These are phyloP conservation scores for Scheffersomyces amazonensis DNA, from an alignment of 805 yeast species.

Conservation along the genomic window DNA sequence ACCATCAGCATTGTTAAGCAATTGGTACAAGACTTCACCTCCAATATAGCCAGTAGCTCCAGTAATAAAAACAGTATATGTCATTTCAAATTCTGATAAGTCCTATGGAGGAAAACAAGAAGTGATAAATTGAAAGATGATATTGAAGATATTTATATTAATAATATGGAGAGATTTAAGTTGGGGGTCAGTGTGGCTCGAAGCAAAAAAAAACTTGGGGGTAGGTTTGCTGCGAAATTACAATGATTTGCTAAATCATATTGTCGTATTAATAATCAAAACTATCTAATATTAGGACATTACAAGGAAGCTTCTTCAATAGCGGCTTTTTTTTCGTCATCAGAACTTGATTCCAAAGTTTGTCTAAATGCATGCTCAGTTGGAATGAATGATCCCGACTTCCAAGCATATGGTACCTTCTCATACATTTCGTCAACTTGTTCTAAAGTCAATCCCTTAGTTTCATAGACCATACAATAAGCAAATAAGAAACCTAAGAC, in stretches of 20 bases:
- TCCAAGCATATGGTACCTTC: slow-evolving; percentile 30
- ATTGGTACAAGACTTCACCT: slow-evolving; percentile 21
- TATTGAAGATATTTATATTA: too few relatives aligned
- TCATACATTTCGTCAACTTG: slow-evolving; percentile 40
- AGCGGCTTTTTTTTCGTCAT: slow-evolving; percentile 8
- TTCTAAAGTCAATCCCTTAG: slow-evolving; percentile 41
- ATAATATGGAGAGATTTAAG: too few relatives aligned
- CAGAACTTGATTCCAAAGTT: slow-evolving; percentile 11
- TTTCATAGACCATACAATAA: slow-evolving; percentile 34
- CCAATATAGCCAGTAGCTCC: slow-evolving; percentile 39
- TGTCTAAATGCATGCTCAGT: slow-evolving; percentile 34
- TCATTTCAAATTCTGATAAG: too few relatives aligned
- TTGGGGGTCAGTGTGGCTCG: too few relatives aligned
- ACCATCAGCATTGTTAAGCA: slow-evolving; percentile 11
- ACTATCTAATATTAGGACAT: too few relatives aligned
- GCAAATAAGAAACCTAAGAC: slow-evolving; percentile 30
- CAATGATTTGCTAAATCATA: too few relatives aligned
- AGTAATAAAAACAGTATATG: slow-evolving; percentile 17
- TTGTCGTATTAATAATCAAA: too few relatives aligned
- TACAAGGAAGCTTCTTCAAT: slow-evolving; percentile 7
- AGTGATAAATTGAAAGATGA: too few relatives aligned
- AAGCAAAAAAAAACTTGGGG: too few relatives aligned
- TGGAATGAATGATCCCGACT: slow-evolving; percentile 29
- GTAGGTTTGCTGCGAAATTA: too few relatives aligned
- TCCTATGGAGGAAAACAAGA: too few relatives aligned